These are phyloP conservation scores for Boletus rufocinnamomeus DNA, from an alignment of 768 basidiomycete species.

Conservation along the genomic window DNA sequence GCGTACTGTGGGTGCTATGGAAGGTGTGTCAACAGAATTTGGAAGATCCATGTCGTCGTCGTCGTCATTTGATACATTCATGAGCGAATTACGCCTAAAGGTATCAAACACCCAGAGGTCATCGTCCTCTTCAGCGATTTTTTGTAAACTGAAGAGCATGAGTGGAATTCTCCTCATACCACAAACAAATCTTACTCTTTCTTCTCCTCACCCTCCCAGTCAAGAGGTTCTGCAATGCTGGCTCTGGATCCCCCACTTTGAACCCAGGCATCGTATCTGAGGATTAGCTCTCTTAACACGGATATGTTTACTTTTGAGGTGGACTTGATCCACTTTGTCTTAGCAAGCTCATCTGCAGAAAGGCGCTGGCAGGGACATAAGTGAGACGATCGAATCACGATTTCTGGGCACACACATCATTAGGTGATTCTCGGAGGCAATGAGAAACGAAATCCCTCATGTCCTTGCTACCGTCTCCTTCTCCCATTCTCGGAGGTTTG, in stretches of 20 bases:
- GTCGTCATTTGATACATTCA: constrained; percentile 23
- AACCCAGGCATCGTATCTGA: constrained; percentile 74
- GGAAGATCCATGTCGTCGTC: constrained; percentile 29
- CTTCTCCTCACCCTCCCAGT: constrained; percentile 73
- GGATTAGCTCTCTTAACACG: constrained; percentile 76
- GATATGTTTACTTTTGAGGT: constrained; percentile 65
- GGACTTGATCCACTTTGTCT: constrained; percentile 88
- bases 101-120: constrained; percentile 80
- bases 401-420: constrained; percentile 54
- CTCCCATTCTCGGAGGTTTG: constrained; percentile 77
- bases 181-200: constrained; percentile 41
- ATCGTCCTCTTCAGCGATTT: constrained; percentile 31
- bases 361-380: constrained; percentile 57
- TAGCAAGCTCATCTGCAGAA: constrained; percentile 84
- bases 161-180: constrained; percentile 5
- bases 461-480: constrained; percentile 78
- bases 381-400: background rate
- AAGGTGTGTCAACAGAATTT: constrained; percentile 16
- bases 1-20: constrained; percentile 49
- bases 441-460: constrained; percentile 85
- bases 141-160: constrained; percentile 22
- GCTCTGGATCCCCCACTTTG: constrained; percentile 68
- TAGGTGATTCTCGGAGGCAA: constrained; percentile 80
- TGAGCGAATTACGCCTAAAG: constrained; percentile 46
- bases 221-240: constrained; percentile 71